Base-by-base conservation (phyloP, 345 rosid genomes). In the Citrus australasica region DNA sequence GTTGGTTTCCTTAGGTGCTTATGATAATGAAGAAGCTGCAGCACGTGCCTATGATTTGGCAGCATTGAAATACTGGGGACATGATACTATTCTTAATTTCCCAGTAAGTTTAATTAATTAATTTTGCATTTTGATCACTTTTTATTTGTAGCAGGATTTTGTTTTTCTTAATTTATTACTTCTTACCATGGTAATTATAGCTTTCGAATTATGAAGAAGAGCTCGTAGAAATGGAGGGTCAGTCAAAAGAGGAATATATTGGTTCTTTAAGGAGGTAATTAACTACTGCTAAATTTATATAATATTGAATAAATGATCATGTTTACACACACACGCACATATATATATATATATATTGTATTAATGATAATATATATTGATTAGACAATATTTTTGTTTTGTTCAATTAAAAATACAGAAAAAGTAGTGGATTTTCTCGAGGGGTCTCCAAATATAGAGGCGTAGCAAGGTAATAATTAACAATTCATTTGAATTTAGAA, bases 41-140 rank as follows among this genome's bases (percentile, higher is more conserved):
- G 99, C 98, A 79, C 99, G 86, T 85, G 95, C 98, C 16, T 92
- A 94, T 82, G 99, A 96, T 88, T 85, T 96, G 83, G 98, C 99
- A 9, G 99, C 99, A 82, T 82, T 96, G 78, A 96, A 92, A 80
- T 96, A 91, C 38, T 96, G 99, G 98, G 98, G 98, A 68, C 92
- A 63, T 14, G 93, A 92, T 19, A 91, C 98, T 40, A 89, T 89
- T 76, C 97, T 96, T 72, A 96, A 96, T 82, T 92, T 92, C 77
- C 93, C 98, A 27, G 99, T 96, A 88, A 61, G 67, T 71, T 48
- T 3, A 28, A 21, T 22, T 37, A 37, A 27, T 46, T 21, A 8
- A 1, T 62, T 55, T 42, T 4, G 30, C 2, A 14, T 61, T 62
- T 63, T 30, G 11, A 59, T 59, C 13, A 74, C 19, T 76, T 67